A percentile compares a stretch with the other conserved stretches of the same genome.
Conservation (phyloP, 495 filamentous ascomycete species). For the Neurospora sp. region DNA sequence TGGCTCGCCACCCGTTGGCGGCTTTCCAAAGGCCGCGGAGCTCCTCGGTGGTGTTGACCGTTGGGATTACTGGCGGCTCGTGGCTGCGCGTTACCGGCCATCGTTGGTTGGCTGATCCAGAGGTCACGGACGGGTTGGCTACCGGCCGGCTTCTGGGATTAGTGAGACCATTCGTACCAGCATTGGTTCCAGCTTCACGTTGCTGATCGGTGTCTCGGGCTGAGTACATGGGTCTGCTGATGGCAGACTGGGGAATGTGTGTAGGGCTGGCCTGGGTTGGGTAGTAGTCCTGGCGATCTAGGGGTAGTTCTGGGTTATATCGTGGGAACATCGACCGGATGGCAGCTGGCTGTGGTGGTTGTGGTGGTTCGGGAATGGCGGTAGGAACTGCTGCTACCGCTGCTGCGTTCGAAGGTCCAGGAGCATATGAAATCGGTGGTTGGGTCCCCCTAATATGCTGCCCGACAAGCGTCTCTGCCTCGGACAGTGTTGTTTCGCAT, state of each 20-base stretch:
- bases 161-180: background rate
- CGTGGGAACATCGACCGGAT: slow-evolving; percentile 62
- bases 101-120: background rate
- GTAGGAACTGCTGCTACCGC: slow-evolving; percentile 11
- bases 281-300: slow-evolving; percentile 59
- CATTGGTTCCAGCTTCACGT: slow-evolving; percentile 12
- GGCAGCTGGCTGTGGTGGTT: slow-evolving; percentile 20
- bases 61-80: slow-evolving; percentile 35
- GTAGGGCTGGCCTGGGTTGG: slow-evolving; percentile 46
- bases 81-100: slow-evolving; percentile 10
- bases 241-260: slow-evolving; percentile 44
- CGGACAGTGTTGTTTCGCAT: slow-evolving; percentile 40
- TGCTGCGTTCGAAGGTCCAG: slow-evolving; percentile 8
- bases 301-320: slow-evolving; percentile 62
- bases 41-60: slow-evolving; percentile 40
- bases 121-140: slow-evolving; percentile 17
- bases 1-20: slow-evolving; percentile 44
- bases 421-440: slow-evolving; percentile 27
- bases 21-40: slow-evolving; percentile 46
- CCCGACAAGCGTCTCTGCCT: slow-evolving; percentile 39
- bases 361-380: slow-evolving; percentile 4
- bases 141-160: background rate
- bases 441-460: slow-evolving; percentile 36
- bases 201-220: slow-evolving; percentile 23
- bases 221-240: slow-evolving; percentile 47